These are phyloP conservation scores for Cutaneotrichosporon dermatis DNA, from an alignment of 1,284 basidiomycete species.

Conservation along the genomic window DNA sequence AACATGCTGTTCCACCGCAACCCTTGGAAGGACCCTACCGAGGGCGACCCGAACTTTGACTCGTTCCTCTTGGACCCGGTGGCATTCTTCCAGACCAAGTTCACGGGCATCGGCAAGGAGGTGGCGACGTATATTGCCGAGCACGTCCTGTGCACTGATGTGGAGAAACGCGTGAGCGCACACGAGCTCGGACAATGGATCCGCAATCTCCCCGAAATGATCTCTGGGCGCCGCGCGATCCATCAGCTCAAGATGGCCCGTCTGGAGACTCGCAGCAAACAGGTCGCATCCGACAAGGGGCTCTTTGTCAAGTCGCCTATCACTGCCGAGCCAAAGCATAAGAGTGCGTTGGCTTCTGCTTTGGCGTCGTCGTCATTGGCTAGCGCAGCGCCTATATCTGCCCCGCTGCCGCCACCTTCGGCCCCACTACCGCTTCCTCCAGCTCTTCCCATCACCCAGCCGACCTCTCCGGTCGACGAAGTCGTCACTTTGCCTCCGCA, in stretches of 20 bases:
- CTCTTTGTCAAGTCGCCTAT: conserved; percentile 43
- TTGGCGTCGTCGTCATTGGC: conserved; percentile 8
- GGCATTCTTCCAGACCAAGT: conserved; percentile 80
- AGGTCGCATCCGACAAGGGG: conserved; percentile 25
- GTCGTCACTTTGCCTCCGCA: not conserved
- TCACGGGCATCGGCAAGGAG: conserved; percentile 81
- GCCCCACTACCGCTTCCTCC: conserved; percentile 1
- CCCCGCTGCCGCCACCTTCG: no score
- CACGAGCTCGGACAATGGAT: conserved; percentile 83
- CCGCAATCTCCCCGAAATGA: conserved; percentile 67
- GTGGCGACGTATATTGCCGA: conserved; percentile 83
- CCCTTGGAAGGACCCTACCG: conserved; percentile 93
- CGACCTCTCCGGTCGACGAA: not conserved
- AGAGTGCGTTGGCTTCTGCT: conserved; percentile 36
- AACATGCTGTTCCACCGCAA: conserved; percentile 99
- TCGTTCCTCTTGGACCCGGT: conserved; percentile 74
- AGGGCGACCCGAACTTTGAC: conserved; percentile 70
- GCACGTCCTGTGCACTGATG: conserved; percentile 73
- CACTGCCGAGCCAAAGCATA: conserved; percentile 21
- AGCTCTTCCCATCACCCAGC: not conserved
- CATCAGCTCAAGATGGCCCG: conserved; percentile 36
- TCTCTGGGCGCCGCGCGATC: conserved; percentile 52
- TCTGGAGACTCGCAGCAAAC: conserved; percentile 29
- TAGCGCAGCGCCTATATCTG: no score
- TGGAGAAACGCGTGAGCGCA: conserved; percentile 63